These are phyloP conservation scores for Penicillium canescens DNA, from an alignment of 495 filamentous ascomycete species.

Conservation along the genomic window DNA sequence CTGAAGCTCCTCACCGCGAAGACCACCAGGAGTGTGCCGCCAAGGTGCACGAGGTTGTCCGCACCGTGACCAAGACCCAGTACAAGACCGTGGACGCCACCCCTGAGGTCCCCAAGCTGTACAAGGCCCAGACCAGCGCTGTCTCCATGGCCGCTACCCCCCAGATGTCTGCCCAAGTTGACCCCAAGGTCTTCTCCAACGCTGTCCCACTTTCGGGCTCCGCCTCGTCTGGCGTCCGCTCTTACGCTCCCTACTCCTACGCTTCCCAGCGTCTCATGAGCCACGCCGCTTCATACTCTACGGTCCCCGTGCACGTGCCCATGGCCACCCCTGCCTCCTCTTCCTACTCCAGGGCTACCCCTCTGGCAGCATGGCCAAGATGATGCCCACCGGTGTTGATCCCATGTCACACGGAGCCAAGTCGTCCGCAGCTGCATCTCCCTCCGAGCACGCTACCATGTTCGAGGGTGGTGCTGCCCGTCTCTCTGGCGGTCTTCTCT, in stretches of 20 bases:
- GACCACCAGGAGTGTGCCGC: slow-evolving; percentile 12
- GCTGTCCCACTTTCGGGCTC: not conserved
- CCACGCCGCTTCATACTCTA: slow-evolving; percentile 16
- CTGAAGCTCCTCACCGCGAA: slow-evolving; percentile 1
- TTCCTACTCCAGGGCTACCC: slow-evolving; percentile 10
- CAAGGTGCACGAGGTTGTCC: slow-evolving; percentile 27
- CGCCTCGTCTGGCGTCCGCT: slow-evolving; percentile 5
- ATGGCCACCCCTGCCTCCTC: slow-evolving; percentile 14
- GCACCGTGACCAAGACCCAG: slow-evolving; percentile 32
- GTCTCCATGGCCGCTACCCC: slow-evolving; percentile 6
- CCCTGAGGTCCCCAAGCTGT: not conserved
- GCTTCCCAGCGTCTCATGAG: slow-evolving; percentile 12
- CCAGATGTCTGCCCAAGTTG: slow-evolving; percentile 3
- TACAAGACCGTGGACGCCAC: slow-evolving; percentile 21
- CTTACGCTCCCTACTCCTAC: slow-evolving; percentile 9
- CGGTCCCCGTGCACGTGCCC: slow-evolving; percentile 39
- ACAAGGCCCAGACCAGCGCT: slow-evolving; percentile 9
- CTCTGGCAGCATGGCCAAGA: not conserved
- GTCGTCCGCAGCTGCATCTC: slow-evolving; percentile 12
- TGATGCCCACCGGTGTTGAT: slow-evolving; percentile 15
- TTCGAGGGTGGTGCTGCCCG: slow-evolving; percentile 31
- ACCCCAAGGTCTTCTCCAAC: not conserved
- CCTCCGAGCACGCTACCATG: slow-evolving; percentile 13
- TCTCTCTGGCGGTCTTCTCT: slow-evolving; percentile 29
- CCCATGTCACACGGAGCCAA: slow-evolving; percentile 6